These are phyloP conservation scores for Mortierella antarctica DNA, from an alignment of 192 early-diverging fungal genomes.

Conservation along the genomic window DNA sequence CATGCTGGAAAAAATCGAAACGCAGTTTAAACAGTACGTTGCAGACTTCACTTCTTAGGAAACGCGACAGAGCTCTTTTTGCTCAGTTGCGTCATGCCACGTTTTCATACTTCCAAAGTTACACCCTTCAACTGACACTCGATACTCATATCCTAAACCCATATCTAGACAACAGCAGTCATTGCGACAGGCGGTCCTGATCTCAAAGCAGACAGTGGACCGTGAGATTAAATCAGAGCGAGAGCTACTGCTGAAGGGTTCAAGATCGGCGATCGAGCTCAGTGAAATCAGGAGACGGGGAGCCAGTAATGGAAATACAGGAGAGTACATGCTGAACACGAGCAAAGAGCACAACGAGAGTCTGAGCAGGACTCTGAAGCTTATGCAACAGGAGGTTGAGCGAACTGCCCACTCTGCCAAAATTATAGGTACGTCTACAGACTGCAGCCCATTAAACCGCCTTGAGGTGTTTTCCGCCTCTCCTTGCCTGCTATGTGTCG, in stretches of 20 bases:
- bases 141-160: neutral
- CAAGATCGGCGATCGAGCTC: conserved; percentile 47
- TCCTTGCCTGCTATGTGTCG: neutral
- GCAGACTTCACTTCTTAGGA: neutral
- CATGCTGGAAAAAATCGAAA: conserved; percentile 60
- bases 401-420: conserved; percentile 65
- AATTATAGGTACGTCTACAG: conserved; percentile 58
- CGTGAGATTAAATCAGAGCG: conserved; percentile 57
- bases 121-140: neutral
- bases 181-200: conserved; percentile 60
- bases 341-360: conserved; percentile 69
- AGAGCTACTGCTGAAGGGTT: conserved; percentile 47
- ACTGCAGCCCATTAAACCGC: neutral
- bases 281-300: conserved; percentile 55
- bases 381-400: conserved; percentile 77
- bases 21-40: conserved; percentile 64
- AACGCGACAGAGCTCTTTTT: neutral
- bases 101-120: neutral
- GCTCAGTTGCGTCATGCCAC: neutral
- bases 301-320: conserved; percentile 41
- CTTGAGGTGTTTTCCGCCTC: neutral
- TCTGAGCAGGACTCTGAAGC: conserved; percentile 64
- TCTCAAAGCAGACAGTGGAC: conserved; percentile 63
- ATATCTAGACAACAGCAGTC: conserved; percentile 58
- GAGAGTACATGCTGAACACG: conserved; percentile 60